phyloP scores from a whole-genome alignment of 176 grass and related monocot genomes.

The Oryza punctata region DNA sequence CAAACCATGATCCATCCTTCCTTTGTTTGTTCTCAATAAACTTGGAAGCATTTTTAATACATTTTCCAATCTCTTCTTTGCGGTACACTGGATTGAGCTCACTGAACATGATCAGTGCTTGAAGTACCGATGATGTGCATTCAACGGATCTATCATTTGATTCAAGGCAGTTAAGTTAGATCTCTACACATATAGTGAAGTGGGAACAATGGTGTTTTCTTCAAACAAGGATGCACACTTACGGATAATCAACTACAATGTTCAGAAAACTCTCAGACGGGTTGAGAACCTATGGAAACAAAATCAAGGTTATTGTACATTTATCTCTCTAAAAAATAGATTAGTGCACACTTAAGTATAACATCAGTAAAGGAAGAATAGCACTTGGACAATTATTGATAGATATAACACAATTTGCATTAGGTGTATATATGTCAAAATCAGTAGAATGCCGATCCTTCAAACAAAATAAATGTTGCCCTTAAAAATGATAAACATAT shows the following conservation, averaged over 20 bases:
- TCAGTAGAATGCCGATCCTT: not conserved
- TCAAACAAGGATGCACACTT: not conserved
- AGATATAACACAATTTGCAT: not conserved
- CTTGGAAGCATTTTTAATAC: conserved; percentile 35
- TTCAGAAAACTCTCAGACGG: conserved; percentile 45
- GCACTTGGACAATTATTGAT: not conserved
- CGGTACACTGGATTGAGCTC: conserved; percentile 49
- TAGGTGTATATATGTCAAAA: not conserved
- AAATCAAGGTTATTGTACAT: not conserved
- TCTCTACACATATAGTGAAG: not conserved
- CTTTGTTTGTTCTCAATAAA: conserved; percentile 59
- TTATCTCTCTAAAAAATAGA: no score
- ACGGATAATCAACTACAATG: conserved; percentile 50
- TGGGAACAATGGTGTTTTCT: not conserved
- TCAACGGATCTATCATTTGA: conserved; percentile 48
- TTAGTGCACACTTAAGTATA: no score
- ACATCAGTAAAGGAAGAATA: not conserved
- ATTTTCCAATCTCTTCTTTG: conserved; percentile 49
- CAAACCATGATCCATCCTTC: conserved; percentile 61
- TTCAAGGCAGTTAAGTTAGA: not conserved
- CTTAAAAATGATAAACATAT: no score
- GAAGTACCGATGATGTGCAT: conserved; percentile 59
- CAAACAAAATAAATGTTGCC: not conserved
- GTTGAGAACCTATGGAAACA: conserved; percentile 40
- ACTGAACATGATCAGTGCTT: conserved; percentile 45